Conservation (phyloP, 2,329 filamentous ascomycete species). For the Botrytis elliptica region DNA sequence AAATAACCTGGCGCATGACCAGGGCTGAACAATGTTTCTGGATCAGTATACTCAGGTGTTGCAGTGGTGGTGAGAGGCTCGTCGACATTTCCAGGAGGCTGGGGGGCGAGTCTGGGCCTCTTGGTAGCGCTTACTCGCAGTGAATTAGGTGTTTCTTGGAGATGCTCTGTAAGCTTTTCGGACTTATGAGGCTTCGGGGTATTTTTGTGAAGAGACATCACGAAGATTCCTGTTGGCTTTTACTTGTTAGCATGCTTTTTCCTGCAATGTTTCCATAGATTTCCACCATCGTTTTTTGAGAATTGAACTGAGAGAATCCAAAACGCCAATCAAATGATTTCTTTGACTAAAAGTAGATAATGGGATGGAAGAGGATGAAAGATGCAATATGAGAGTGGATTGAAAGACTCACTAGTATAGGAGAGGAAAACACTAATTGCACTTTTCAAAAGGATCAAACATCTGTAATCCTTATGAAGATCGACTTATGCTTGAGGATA, state of each 20-base stretch:
- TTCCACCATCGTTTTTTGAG: too few relatives aligned
- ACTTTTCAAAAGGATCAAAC: not conserved
- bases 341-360: not conserved
- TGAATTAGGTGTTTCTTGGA: not conserved
- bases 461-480: too few relatives aligned
- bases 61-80: not conserved
- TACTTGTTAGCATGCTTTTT: not conserved
- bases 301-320: not conserved
- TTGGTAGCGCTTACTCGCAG: not conserved
- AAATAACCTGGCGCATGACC: conserved; percentile 9
- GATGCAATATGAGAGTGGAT: not conserved
- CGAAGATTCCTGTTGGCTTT: not conserved
- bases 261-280: not conserved
- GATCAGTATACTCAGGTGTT: not conserved
- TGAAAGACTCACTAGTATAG: not conserved
- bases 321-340: too few relatives aligned
- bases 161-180: not conserved
- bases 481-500: not conserved
- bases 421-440: not conserved
- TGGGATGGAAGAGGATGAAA: not conserved
- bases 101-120: not conserved
- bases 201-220: not conserved
- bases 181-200: not conserved
- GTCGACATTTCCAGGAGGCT: accelerated
- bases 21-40: not conserved